Conservation (phyloP, 257 asterid species). For the Solanum corneliomulleri region DNA sequence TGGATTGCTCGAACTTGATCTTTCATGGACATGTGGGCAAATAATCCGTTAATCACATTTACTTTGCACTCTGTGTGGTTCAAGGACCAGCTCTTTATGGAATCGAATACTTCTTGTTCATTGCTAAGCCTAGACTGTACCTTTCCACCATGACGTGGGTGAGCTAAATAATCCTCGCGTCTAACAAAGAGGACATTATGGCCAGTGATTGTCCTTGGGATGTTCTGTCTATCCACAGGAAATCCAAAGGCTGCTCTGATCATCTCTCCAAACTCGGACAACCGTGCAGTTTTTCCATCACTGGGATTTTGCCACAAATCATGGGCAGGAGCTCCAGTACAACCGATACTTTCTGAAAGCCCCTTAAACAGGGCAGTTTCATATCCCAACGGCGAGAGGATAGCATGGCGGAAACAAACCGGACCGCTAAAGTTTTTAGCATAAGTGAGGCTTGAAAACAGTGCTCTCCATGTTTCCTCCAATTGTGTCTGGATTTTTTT, state of each 20-base stretch:
- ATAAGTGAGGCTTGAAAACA: conserved; percentile 73
- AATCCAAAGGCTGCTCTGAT: conserved; percentile 71
- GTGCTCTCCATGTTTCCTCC: conserved; percentile 89
- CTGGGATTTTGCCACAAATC: conserved; percentile 64
- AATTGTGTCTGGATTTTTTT: conserved; percentile 44
- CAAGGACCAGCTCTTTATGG: conserved; percentile 50
- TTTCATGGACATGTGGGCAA: conserved; percentile 95
- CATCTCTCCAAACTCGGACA: conserved; percentile 97
- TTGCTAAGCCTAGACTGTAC: conserved; percentile 85
- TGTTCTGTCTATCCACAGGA: conserved; percentile 40
- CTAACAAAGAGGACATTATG: conserved; percentile 76
- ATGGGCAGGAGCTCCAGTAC: conserved; percentile 62
- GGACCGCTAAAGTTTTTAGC: conserved; percentile 64
- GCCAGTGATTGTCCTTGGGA: conserved; percentile 21
- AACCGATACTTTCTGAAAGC: conserved; percentile 44
- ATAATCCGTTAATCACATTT: conserved; percentile 64
- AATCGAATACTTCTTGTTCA: conserved; percentile 59
- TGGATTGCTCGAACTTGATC: conserved; percentile 86
- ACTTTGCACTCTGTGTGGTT: conserved; percentile 38
- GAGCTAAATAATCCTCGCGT: conserved; percentile 91
- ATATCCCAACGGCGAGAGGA: conserved; percentile 83
- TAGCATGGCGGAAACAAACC: conserved; percentile 82
- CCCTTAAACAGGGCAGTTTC: conserved; percentile 89
- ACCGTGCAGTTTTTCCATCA: conserved; percentile 56
- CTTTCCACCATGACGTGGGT: conserved; percentile 90